These are phyloP conservation scores for Nicotiana sylvestris DNA, from an alignment of 257 asterid species.

Conservation along the genomic window DNA sequence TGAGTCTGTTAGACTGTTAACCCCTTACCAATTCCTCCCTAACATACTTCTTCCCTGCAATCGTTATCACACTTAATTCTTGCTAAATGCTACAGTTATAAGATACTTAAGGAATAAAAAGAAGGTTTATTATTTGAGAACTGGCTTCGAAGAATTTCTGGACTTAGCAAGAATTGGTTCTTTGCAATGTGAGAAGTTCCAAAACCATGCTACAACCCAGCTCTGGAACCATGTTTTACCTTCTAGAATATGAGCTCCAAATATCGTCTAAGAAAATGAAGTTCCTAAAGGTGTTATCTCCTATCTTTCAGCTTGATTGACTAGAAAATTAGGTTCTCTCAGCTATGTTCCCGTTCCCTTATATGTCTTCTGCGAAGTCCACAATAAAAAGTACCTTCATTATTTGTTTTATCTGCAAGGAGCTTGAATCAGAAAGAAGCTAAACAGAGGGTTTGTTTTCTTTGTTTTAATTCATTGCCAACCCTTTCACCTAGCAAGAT, in stretches of 20 bases:
- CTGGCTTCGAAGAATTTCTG: background rate
- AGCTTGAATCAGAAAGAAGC: background rate
- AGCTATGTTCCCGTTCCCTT: background rate
- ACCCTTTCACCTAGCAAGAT: background rate
- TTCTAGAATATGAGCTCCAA: background rate
- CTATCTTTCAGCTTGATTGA: background rate
- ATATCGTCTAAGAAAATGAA: background rate
- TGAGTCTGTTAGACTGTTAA: background rate
- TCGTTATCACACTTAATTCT: background rate
- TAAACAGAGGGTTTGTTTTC: background rate
- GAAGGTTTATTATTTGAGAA: background rate
- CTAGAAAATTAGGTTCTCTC: background rate
- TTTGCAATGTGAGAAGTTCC: background rate
- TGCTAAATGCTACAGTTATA: background rate
- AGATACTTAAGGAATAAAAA: background rate
- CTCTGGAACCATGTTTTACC: background rate
- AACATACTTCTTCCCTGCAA: background rate
- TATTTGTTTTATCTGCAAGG: background rate
- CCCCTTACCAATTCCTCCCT: background rate
- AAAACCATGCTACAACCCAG: slow-evolving; percentile 6
- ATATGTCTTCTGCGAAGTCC: background rate
- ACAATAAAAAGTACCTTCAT: background rate
- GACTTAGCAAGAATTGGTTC: background rate
- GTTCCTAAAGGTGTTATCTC: background rate
- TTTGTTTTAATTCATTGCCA: background rate